Base-by-base conservation (phyloP, 2,329 filamentous ascomycete genomes). In the Alternaria longipes region DNA sequence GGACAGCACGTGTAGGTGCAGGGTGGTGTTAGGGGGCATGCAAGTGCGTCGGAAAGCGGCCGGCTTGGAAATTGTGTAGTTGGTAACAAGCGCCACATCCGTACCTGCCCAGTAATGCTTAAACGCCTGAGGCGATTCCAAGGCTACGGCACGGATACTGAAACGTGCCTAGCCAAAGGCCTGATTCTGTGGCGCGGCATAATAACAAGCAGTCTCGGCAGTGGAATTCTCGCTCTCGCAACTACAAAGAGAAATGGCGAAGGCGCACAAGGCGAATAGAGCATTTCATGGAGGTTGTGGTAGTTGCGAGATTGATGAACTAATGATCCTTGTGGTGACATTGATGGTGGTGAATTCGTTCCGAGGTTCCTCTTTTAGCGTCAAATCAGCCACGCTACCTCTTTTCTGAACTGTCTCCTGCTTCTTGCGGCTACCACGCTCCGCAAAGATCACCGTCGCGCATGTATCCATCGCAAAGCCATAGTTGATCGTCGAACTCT, bases 371-470 rank as follows among this genome's bases (percentile, higher is more conserved):
- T 38, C 1, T 50, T 12, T 18, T 50, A 26, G 46, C 46, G 30
- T 5, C 3, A 24, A 14, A 49, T 22, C 46, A 49, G 46, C 30
- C 8, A 22, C 32, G 46, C 46, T 36, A 50, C 20, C 34, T 38
- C 16, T 36, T 20, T 30, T 30, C 11, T 28, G 14, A 50, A n/a
- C 14, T n/a, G 9, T 54, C 51, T 45, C 51, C 51, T 54, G 40
- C 51, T 45, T 44, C 16, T 54, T 54, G 16, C 20, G 40, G 51
- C 28, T 54, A 54, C 20, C 18, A 45, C 9, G 26, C 51, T 32
- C 40, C 40, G 40, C 51, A 24, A 34, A 22, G 40, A 54, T 44
- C 38, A 24, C 18, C 38, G 28, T 42, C 26, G 8, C 38, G 12
- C 51, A 54, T 20, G 51, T n/a, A 34, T 42, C n/a, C 51, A 32